Base-by-base conservation (phyloP, 345 rosid genomes). In the Gossypioides kirkii region DNA sequence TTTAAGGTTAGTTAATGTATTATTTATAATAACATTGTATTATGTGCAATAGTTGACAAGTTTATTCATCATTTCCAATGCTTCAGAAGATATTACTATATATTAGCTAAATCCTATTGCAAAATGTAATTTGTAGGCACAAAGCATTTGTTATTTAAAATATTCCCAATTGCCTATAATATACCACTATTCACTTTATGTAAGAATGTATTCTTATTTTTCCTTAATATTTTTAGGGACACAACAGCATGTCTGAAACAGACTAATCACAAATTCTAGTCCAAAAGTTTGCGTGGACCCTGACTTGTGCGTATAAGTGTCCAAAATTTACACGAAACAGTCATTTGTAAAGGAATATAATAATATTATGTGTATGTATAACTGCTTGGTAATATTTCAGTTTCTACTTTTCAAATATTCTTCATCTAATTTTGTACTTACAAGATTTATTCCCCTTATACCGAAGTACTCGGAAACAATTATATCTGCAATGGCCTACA, bases 401-500 rank as follows among this genome's bases (percentile, higher is more conserved):
- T 17, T 45, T n/a, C 6, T 66, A 22, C 23, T 22, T 50, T 46
- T 50, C 45, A 36, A 61, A 32, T 26, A 9, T 45, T 47, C 3
- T 47, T 17, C 3, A 25, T 25, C 42, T 6, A 46, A 13, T 28
- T 23, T 42, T 58, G 67, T 80, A 89, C 98, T 88, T 84, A 92
- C 98, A 74, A 86, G 76, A 84, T 80, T 89, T 25, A 89, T 84
- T 79, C 83, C 82, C 79, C 84, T 90, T 18, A 91, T 60, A 70
- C 92, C 83, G 85, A 90, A 92, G 84, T 94, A 79, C 78, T 88
- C 88, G 23, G 90, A 87, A 74, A 92, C 88, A 86, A 89, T 83
- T 71, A 88, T 85, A 56, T 89, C 90, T 50, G 89, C 97, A 74
- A 92, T 82, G 70, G 95, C 98, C 97, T 92, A 88, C 79, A 78